phyloP scores from a whole-genome alignment of 257 asterid species.

The Penstemon barbatus region DNA sequence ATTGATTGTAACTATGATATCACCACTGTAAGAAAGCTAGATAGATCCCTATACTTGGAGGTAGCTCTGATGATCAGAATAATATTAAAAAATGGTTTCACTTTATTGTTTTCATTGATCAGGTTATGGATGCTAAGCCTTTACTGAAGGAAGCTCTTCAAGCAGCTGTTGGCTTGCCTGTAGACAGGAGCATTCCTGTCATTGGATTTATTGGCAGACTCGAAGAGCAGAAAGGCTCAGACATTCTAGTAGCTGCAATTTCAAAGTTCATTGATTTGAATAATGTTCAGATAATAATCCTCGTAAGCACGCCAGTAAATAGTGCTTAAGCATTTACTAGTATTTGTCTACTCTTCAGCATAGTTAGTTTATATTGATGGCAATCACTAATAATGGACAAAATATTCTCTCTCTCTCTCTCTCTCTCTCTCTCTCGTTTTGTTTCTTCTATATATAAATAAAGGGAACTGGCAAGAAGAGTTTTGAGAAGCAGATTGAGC shows the following conservation, averaged over 20 bases:
- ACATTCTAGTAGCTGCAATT: constrained; percentile 83
- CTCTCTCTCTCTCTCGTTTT: not conserved
- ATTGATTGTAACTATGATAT: constrained; percentile 66
- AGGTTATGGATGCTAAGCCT: constrained; percentile 84
- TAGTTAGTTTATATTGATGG: no score
- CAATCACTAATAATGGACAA: not conserved
- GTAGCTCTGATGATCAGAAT: no score
- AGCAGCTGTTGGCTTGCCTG: constrained; percentile 89
- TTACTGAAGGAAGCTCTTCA: constrained; percentile 92
- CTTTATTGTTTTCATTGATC: constrained; percentile 7
- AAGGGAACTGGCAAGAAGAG: constrained; percentile 92
- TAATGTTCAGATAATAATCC: constrained; percentile 78
- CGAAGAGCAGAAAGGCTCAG: constrained; percentile 98
- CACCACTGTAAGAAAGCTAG: constrained; percentile 52
- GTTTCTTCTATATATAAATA: not conserved
- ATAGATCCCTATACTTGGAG: not conserved
- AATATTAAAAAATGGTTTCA: no score
- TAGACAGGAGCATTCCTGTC: constrained; percentile 72
- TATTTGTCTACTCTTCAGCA: not conserved
- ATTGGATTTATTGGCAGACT: constrained; percentile 97
- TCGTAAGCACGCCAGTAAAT: constrained; percentile 48
- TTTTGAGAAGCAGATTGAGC: constrained; percentile 74
- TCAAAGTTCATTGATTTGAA: constrained; percentile 58
- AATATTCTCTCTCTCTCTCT: not conserved
- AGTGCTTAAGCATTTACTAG: not conserved